Base-by-base conservation (phyloP, 306 rosid genomes). In the Malus orientalis region DNA sequence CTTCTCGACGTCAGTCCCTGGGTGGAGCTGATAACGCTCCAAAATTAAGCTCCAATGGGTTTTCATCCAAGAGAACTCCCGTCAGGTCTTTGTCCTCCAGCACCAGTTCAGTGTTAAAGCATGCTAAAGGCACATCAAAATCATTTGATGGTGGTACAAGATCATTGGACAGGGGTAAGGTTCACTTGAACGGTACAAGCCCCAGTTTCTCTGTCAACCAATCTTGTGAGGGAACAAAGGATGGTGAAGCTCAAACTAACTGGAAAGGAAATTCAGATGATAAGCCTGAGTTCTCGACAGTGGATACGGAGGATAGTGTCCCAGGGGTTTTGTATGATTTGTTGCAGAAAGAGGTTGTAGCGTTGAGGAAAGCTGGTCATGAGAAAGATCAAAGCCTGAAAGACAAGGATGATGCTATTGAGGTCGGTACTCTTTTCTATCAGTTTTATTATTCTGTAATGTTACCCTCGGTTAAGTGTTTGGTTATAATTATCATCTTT, bases 301-400 rank as follows among this genome's bases (percentile, higher is more conserved):
- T 77, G 45, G 97, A 91, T 58, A 57, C 74, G 12, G 93, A 88
- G 86, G 98, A 91, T 78, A 91, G 78, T 74, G 99, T 96, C 83
- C 91, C 99, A 2, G 97, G 89, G 74, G 81, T 89, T 82, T 80
- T 96, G 86, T 87, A 92, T 81, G 99, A 92, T 84, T 83, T 96
- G 74, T 92, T 96, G 59, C 99, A 96, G 87, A 96, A 96, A 83
- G 99, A 96, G 93, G 99, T 96, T 69, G 25, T 92, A 67, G 84
- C 85, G 53, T 85, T 96, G 93, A 92, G 97, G 84, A 96, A 88
- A 91, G 88, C 91, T 76, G 96, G 97, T 76, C 91, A 87, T 64
- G 99, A 96, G 88, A 96, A 96, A 87, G 99, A 96, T 89, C 99
- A 92, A 83, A 89, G 92, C 91, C 90, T 96, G 60, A 96, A 92